Conservation (phyloP, 2,329 filamentous ascomycete genomes). For the Colletotrichum sp. region DNA sequence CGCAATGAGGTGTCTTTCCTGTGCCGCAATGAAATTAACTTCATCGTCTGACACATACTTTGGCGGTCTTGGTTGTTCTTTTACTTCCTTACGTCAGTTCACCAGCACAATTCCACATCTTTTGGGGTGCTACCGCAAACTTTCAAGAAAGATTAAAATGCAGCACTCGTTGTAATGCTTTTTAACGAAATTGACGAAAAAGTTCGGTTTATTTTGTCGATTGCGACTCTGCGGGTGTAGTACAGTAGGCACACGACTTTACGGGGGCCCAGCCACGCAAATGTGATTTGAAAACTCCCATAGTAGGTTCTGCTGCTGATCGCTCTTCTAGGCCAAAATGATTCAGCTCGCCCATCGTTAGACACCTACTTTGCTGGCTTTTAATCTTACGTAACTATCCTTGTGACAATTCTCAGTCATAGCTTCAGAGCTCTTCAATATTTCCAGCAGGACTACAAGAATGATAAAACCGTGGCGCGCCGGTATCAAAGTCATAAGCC, state of each 20-base stretch:
- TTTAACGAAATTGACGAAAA: neutral
- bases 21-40: neutral
- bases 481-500: neutral
- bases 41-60: neutral
- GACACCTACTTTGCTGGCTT: neutral
- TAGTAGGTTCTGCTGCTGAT: neutral
- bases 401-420: neutral
- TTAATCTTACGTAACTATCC: neutral
- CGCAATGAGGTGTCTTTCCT: neutral
- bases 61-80: neutral
- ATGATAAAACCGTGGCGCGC: neutral
- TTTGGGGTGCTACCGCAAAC: neutral
- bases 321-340: neutral
- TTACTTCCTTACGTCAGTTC: neutral
- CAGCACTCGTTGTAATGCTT: neutral
- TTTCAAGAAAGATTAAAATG: neutral
- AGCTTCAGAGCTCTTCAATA: no score
- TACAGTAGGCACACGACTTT: neutral
- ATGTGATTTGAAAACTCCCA: no score
- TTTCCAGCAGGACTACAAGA: neutral
- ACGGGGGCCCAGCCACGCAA: no score
- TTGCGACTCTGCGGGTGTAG: neutral
- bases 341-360: neutral
- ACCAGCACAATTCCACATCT: neutral
- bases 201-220: fast-evolving